Evolutionary conservation across 176 grass and related monocot species (phyloP).

Genomic region (Carex kokanica): DNA sequence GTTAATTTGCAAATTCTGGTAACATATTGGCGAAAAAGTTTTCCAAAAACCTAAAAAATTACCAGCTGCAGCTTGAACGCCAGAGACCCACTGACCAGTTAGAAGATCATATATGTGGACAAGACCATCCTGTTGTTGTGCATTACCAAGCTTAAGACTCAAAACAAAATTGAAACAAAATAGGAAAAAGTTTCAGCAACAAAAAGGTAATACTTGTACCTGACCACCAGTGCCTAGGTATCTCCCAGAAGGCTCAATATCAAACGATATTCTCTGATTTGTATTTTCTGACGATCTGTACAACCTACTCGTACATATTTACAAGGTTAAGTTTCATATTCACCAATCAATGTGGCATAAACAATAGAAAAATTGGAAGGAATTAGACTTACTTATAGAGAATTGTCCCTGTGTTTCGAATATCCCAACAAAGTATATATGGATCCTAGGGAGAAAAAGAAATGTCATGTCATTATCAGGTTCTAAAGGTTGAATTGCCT

Average conservation of each 20-base stretch:
- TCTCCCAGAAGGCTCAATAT: constrained; percentile 87
- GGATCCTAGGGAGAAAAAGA: constrained; percentile 62
- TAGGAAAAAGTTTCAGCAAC: constrained; percentile 21
- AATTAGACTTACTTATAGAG: constrained; percentile 82
- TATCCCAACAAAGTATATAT: constrained; percentile 98
- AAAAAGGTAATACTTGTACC: constrained; percentile 29
- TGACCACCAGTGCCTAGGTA: constrained; percentile 87
- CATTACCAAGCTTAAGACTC: constrained; percentile 15
- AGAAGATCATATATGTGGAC: constrained; percentile 92
- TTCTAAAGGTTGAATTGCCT: not conserved
- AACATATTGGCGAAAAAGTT: not conserved
- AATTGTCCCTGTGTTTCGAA: constrained; percentile 76
- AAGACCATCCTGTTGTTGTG: constrained; percentile 62
- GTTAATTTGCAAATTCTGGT: constrained; percentile 4
- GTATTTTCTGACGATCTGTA: constrained; percentile 86
- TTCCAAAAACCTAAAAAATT: constrained; percentile 24
- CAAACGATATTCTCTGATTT: constrained; percentile 94
- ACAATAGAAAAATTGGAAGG: not conserved
- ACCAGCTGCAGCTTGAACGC: constrained; percentile 89
- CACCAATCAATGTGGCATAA: constrained; percentile 8
- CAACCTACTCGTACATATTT: constrained; percentile 44
- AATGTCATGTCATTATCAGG: constrained; percentile 9
- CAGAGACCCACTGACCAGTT: constrained; percentile 68
- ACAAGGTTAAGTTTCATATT: not conserved
- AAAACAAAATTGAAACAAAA: constrained; percentile 23